Evolutionary conservation across 331 rosid species (phyloP).

Genomic region (Phaseolus coccineus): DNA sequence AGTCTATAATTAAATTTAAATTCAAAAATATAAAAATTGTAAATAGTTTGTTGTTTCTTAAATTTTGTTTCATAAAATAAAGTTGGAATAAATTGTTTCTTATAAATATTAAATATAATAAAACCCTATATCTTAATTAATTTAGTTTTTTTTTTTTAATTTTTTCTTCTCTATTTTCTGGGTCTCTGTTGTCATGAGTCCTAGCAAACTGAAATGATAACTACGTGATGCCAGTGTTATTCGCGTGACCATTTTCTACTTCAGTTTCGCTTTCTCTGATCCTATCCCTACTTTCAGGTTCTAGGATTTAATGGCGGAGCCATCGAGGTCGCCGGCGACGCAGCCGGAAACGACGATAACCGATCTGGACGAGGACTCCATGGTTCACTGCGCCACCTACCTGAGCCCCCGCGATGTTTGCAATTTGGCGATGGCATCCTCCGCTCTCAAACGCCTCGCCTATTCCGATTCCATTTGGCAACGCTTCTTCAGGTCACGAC

Average conservation of each 20-base stretch:
- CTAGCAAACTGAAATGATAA: too few relatives aligned
- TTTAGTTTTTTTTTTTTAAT: too few relatives aligned
- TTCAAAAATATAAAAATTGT: too few relatives aligned
- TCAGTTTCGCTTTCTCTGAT: neutral
- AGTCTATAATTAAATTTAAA: too few relatives aligned
- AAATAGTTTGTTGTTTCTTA: too few relatives aligned
- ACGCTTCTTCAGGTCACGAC: constrained; percentile 61
- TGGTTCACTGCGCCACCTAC: constrained; percentile 62
- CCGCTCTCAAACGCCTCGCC: constrained; percentile 63
- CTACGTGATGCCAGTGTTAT: too few relatives aligned
- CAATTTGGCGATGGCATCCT: constrained; percentile 73
- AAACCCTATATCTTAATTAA: too few relatives aligned
- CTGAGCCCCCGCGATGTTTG: constrained; percentile 70
- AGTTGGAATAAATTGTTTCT: too few relatives aligned
- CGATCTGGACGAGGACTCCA: constrained; percentile 64
- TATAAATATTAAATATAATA: too few relatives aligned
- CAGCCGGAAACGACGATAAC: constrained; percentile 42
- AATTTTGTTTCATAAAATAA: too few relatives aligned
- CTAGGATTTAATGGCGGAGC: constrained; percentile 35
- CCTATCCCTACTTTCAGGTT: neutral
- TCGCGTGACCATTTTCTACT: neutral
- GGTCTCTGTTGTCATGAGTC: too few relatives aligned
- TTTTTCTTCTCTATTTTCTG: too few relatives aligned
- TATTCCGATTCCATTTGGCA: constrained; percentile 82
- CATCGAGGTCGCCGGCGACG: neutral